Evolutionary conservation across 176 grass and related monocot genomes (phyloP), one percentile per base, ranked within the genome.

Genomic region (Triticum turgidum): DNA sequence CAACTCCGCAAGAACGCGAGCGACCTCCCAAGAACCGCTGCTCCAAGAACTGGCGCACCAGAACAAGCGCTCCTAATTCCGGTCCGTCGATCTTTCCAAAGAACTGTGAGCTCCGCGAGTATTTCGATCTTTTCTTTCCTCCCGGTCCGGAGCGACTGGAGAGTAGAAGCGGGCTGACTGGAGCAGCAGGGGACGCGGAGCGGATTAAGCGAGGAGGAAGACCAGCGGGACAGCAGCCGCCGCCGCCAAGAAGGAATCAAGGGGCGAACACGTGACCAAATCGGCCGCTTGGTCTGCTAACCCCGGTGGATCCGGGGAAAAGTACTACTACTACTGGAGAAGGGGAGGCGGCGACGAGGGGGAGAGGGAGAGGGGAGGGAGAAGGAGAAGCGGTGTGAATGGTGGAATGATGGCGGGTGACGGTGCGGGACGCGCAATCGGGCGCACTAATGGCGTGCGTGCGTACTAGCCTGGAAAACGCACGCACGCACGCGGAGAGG

Each of bases 191-290:
- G n/a, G 38, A 63, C 68, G 22, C 37, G 33, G 27, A 39, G 38
- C 37, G 49, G 89, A 70, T 52, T 75, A 77, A 81, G 75, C 80
- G 79, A 7, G 67, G 42, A 39, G 18, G 41, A n/a, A 38, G 29
- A 34, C 30, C 58, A 22, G 42, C 66, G 24, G 11, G 75, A 20
- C 44, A 84, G 80, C 35, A 5, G 38, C 42, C 42, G 42, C 44
- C 44, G 44, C 77, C 68, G 81, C 81, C 85, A 81, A 66, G 77
- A 81, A 88, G 51, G 37, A 76, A 87, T 39, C 81, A 91, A 87
- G 30, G 66, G 45, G 22, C 35, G 34, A 30, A 70, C 22, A 58
- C 11, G 32, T 14, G 63, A 76, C 56, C 32, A 15, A 82, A 52
- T 82, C 67, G 52, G 61, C 47, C 51, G 15, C 51, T 14, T 21